A percentile compares a stretch with the other conserved stretches of the same genome.
These are phyloP conservation scores for Xanthoconium separans DNA, from an alignment of 1,284 basidiomycete species.

Conservation along the genomic window DNA sequence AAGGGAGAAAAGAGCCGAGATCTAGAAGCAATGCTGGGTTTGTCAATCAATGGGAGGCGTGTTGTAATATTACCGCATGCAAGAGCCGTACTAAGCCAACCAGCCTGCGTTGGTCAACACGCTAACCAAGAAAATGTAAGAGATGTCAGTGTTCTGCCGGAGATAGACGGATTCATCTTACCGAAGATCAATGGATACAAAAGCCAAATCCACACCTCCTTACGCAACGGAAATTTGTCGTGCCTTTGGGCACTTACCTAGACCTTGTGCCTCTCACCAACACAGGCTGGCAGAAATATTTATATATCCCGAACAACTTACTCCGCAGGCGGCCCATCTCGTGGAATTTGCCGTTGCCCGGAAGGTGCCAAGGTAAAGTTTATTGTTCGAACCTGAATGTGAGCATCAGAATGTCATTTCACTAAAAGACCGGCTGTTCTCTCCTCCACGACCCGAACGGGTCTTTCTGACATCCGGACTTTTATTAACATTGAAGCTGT, in stretches of 20 bases:
- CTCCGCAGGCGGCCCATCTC: conserved; percentile 26
- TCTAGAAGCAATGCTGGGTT: conserved; percentile 9
- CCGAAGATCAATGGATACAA: conserved; percentile 35
- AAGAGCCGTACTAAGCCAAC: conserved; percentile 24
- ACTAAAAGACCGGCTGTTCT: conserved; percentile 23
- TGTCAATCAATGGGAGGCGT: conserved; percentile 2
- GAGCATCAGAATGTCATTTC: conserved; percentile 26
- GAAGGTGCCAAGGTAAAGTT: conserved; percentile 33
- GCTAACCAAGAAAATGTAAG: conserved; percentile 5
- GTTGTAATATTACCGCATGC: conserved; percentile 14
- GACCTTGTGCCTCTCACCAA: conserved; percentile 14
- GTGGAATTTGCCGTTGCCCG: conserved; percentile 28
- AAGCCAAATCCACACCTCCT: conserved; percentile 34
- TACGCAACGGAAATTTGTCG: conserved; percentile 32
- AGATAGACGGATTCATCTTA: conserved; percentile 33
- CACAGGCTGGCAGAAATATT: conserved; percentile 3
- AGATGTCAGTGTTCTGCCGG: conserved; percentile 24
- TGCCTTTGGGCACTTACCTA: conserved; percentile 26
- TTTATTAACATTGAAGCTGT: conserved; percentile 28
- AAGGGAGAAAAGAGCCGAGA: background rate
- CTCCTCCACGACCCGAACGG: conserved; percentile 29
- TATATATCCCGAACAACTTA: conserved; percentile 17
- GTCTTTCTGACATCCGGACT: conserved; percentile 27
- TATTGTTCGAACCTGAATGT: conserved; percentile 30
- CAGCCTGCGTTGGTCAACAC: background rate